Conservation (phyloP, 345 rosid genomes). For the Populus nigra region DNA sequence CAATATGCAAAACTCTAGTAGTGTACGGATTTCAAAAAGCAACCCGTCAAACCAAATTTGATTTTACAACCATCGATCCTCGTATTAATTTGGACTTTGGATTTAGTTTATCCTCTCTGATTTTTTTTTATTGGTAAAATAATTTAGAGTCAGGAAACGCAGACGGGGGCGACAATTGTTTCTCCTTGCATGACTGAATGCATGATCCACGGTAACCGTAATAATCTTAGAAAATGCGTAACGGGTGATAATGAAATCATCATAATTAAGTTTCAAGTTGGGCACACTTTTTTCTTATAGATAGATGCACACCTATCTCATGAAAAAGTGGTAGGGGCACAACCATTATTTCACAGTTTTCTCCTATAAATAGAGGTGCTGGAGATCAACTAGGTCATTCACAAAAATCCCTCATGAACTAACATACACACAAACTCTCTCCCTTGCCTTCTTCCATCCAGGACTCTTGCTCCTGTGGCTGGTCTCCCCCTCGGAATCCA, state of each 20-base stretch:
- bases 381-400: not conserved
- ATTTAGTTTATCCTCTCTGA: no score
- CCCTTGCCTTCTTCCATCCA: not conserved
- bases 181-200: not conserved
- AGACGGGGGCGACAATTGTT: not conserved
- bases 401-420: not conserved
- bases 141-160: no score
- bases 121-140: no score
- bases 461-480: no score
- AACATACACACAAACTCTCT: not conserved
- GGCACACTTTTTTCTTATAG: not conserved
- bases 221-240: not conserved
- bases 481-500: not conserved
- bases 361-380: conserved; percentile 17
- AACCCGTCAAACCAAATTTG: no score
- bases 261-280: not conserved
- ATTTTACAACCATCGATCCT: no score
- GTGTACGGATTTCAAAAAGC: no score
- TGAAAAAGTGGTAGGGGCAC: not conserved
- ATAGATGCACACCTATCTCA: not conserved
- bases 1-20: no score
- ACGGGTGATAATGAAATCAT: not conserved
- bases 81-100: no score
- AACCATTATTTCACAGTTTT: not conserved
- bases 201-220: not conserved